These are phyloP conservation scores for Raddia guianensis DNA, from an alignment of 176 grass and related monocot species.

Conservation along the genomic window DNA sequence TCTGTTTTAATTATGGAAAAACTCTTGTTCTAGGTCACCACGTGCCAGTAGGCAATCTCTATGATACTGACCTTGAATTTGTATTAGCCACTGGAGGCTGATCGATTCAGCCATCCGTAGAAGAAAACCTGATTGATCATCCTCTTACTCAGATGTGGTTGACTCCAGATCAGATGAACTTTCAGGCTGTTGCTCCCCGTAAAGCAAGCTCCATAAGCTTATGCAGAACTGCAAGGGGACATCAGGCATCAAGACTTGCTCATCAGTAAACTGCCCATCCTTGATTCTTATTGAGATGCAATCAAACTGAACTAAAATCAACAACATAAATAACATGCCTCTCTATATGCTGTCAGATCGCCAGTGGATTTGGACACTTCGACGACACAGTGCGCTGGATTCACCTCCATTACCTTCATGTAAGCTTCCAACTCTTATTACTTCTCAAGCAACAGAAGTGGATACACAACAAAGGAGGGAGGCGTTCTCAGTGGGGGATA, in stretches of 20 bases:
- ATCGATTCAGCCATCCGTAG: background rate
- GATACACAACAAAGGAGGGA: background rate
- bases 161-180: constrained; percentile 33
- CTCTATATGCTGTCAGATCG: constrained; percentile 63
- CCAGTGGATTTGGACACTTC: constrained; percentile 66
- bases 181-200: constrained; percentile 10
- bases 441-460: background rate
- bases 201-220: constrained; percentile 57
- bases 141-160: constrained; percentile 2
- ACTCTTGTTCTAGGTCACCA: background rate
- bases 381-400: constrained; percentile 50
- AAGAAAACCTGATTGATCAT: background rate
- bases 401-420: constrained; percentile 60
- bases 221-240: constrained; percentile 55
- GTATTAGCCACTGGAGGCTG: background rate
- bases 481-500: background rate
- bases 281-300: background rate
- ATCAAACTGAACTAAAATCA: constrained; percentile 11
- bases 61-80: background rate
- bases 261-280: constrained; percentile 23
- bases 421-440: background rate
- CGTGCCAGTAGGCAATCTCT: background rate
- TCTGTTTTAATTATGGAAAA: background rate
- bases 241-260: constrained; percentile 10
- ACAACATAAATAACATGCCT: constrained; percentile 40